phyloP scores from a whole-genome alignment of 306 rosid genomes.

The Sesbania bispinosa region DNA sequence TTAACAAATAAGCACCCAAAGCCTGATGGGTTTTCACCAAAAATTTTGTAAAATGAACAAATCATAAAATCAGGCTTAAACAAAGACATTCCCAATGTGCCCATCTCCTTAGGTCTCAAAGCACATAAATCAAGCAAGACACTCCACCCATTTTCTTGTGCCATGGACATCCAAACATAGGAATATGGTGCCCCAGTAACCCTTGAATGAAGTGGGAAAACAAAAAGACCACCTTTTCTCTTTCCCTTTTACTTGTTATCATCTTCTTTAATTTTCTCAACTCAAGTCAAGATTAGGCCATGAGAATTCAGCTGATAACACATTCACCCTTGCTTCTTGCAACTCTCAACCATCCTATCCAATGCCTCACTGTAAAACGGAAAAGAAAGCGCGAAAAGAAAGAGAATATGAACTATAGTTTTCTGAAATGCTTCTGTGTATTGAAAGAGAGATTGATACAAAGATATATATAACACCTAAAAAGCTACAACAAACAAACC shows the following conservation, averaged over 20 bases:
- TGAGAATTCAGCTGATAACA: conserved; percentile 54
- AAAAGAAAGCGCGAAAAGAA: too few species aligned
- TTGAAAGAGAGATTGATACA: too few species aligned
- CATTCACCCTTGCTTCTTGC: conserved; percentile 54
- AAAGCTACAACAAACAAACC: too few species aligned
- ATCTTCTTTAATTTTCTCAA: conserved; percentile 46
- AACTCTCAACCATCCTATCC: conserved; percentile 56
- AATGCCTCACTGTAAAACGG: conserved; percentile 64
- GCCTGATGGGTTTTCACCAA: conserved; percentile 82
- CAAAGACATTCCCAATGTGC: conserved; percentile 68
- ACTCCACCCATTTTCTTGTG: conserved; percentile 78
- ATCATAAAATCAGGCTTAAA: conserved; percentile 77
- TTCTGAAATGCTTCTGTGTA: too few species aligned
- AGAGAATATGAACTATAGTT: too few species aligned
- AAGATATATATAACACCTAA: too few species aligned
- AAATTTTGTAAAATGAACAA: conserved; percentile 71
- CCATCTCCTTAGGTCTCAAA: conserved; percentile 79
- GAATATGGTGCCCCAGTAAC: conserved; percentile 74
- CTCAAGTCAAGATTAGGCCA: conserved; percentile 57
- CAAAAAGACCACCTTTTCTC: conserved; percentile 57
- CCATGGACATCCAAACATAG: conserved; percentile 77
- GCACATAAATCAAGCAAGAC: conserved; percentile 75
- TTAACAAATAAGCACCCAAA: conserved; percentile 80
- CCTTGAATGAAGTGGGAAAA: conserved; percentile 78
- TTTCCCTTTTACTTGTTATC: conserved; percentile 34